Evolutionary conservation across 257 asterid genomes (phyloP), one percentile per base, ranked within the genome.

Genomic region (Solanum boliviense): DNA sequence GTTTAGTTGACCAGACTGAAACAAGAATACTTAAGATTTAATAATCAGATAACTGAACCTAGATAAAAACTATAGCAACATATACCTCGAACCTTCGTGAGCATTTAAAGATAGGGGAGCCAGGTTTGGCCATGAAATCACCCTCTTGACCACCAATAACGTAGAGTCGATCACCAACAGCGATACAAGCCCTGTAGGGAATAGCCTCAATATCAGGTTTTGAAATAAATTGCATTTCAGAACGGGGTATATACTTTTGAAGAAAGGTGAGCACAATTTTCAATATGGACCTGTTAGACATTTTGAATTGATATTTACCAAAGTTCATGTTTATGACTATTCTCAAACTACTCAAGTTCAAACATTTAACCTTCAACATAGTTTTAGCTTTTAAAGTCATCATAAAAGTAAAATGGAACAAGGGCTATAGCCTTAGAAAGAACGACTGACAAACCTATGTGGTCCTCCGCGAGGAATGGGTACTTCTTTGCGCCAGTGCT

Each of bases 141-240:
- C 98, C 98, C 92, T 95, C 98, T 88, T 95, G 98, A 85, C 98
- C 98, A 48, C 98, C 98, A 25, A 95, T 94, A 27, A 94, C 98
- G 15, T 90, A 92, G 87, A 94, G 95, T 70, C 87, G 91, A 88
- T 93, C 95, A 84, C 87, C 90, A 78, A 91, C 95, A 44, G 76
- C 94, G 84, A 94, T 90, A 87, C 96, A 94, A 32, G 95, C 95
- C 92, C 98, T 92, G 88, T 62, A 78, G 68, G 84, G 52, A 73
- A 27, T 13, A 75, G 70, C 25, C 75, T 72, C 72, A 23, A 31
- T 4, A 58, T 68, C 41, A 85, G 8, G 65, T 23, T 10, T 67
- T 18, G 87, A 81, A 29, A 44, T 78, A 78, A 44, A 44, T 27
- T 81, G 65, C 39, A 44, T 23, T 81, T 7, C 36, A 25, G 62